phyloP scores from a whole-genome alignment of 2,329 filamentous ascomycete species.

The Claviceps sp. region DNA sequence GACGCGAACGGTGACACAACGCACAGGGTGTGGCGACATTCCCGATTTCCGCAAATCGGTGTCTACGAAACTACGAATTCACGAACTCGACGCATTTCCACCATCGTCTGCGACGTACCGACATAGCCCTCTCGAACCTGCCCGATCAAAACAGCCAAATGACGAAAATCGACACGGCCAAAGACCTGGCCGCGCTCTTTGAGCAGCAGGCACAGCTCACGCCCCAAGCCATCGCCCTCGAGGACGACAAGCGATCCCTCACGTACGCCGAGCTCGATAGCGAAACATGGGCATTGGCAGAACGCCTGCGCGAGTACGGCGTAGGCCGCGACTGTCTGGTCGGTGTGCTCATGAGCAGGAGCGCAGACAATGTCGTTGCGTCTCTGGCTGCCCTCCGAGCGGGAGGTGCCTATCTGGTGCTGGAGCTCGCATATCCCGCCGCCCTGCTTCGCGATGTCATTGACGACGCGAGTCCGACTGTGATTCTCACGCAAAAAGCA shows the following conservation, averaged over 20 bases:
- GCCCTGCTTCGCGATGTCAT: conserved; percentile 63
- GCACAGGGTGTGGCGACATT: no score
- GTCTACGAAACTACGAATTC: no score
- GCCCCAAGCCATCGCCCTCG: conserved; percentile 56
- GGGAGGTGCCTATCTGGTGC: conserved; percentile 66
- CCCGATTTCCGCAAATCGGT: no score
- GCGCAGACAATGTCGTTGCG: conserved; percentile 66
- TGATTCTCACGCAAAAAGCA: conserved; percentile 54
- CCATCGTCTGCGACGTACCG: no score
- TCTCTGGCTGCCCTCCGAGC: conserved; percentile 66
- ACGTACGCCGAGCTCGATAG: conserved; percentile 62
- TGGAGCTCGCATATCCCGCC: conserved; percentile 67
- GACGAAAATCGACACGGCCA: conserved; percentile 54
- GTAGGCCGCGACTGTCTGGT: conserved; percentile 63
- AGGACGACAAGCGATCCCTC: conserved; percentile 53
- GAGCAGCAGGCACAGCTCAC: conserved; percentile 52
- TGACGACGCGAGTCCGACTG: conserved; percentile 57
- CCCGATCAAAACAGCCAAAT: conserved; percentile 22
- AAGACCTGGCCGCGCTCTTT: conserved; percentile 63
- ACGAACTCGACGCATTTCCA: no score
- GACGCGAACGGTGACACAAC: not conserved
- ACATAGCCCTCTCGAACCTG: no score
- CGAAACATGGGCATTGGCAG: conserved; percentile 51
- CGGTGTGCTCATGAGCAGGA: conserved; percentile 61
- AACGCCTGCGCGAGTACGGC: conserved; percentile 49